Evolutionary conservation across 73 alveolate species (phyloP).

Genomic region (Uronychia binucleata): DNA sequence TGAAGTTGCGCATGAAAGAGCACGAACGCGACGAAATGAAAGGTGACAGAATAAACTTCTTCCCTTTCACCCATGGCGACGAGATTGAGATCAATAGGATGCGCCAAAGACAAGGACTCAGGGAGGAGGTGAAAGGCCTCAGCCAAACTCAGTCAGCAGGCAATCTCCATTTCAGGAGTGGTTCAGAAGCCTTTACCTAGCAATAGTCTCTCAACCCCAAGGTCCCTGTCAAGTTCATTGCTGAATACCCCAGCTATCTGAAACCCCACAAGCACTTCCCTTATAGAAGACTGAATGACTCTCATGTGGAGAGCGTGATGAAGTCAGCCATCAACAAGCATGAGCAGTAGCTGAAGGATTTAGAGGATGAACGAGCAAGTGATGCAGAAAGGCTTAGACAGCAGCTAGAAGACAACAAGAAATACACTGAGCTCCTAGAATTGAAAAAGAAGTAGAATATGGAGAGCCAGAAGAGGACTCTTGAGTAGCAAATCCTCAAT

Average conservation of each 20-base stretch:
- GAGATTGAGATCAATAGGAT: conserved; percentile 10
- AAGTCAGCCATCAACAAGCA: conserved; percentile 46
- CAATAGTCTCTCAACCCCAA: conserved; percentile 9
- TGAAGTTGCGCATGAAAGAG: not conserved
- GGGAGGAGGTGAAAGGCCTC: conserved; percentile 12
- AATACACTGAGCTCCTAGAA: conserved; percentile 17
- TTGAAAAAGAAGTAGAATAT: conserved; percentile 16
- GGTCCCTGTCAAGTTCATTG: conserved; percentile 26
- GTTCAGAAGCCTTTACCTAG: not conserved
- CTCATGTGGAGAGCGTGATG: conserved; percentile 62
- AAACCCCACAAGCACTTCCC: conserved; percentile 66
- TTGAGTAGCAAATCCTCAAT: conserved; percentile 9
- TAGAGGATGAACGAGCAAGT: conserved; percentile 15
- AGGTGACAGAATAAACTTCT: conserved; percentile 10
- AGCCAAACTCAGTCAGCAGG: not conserved
- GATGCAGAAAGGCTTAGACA: conserved; percentile 12
- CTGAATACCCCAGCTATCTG: conserved; percentile 48
- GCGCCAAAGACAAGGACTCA: conserved; percentile 4
- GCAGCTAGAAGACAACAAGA: conserved; percentile 16
- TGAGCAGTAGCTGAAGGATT: conserved; percentile 30
- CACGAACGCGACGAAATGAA: not conserved
- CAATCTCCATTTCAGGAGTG: not conserved
- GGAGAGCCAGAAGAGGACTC: not conserved
- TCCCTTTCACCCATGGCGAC: conserved; percentile 55
- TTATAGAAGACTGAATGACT: conserved; percentile 54